A percentile compares a stretch with the other conserved stretches of the same genome.
phyloP scores from a whole-genome alignment of 2,329 filamentous ascomycete species.

The Epichloe sibirici region DNA sequence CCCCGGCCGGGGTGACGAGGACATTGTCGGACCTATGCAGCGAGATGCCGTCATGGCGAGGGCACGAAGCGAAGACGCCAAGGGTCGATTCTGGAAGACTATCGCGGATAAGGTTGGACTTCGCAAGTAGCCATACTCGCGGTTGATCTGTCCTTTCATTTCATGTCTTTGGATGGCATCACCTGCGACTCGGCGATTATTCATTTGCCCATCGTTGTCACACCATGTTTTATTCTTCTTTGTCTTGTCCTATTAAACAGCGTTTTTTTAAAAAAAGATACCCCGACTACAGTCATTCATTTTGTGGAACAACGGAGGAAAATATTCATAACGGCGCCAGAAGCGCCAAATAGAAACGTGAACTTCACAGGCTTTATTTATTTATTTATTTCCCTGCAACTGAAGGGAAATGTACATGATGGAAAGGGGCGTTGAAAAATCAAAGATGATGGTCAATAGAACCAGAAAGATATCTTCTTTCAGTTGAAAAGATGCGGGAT shows the following conservation, averaged over 20 bases:
- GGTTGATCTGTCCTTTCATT: not conserved
- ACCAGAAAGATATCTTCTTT: not conserved
- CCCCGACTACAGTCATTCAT: conserved; percentile 16
- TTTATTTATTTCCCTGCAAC: not conserved
- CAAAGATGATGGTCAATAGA: not conserved
- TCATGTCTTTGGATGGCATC: not conserved
- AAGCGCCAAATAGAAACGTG: not conserved
- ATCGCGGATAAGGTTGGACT: conserved; percentile 33
- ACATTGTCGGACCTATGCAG: conserved; percentile 89
- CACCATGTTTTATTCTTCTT: not conserved
- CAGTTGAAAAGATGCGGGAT: not conserved
- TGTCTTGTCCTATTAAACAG: conserved; percentile 1
- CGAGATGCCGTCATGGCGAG: conserved; percentile 42
- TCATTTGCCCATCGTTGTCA: not conserved
- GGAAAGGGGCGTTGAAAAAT: not conserved
- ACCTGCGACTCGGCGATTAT: not conserved
- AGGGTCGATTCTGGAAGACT: conserved; percentile 35
- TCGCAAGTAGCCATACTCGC: conserved; percentile 7
- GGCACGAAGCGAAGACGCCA: conserved; percentile 31
- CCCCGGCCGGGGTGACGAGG: conserved; percentile 74
- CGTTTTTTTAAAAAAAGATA: conserved; percentile 12
- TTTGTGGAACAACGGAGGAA: conserved; percentile 1
- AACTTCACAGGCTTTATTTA: not conserved
- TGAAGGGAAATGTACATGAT: not conserved
- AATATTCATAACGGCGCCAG: not conserved